Base-by-base conservation (phyloP, 306 rosid genomes). In the Ammopiptanthus mongolicus region DNA sequence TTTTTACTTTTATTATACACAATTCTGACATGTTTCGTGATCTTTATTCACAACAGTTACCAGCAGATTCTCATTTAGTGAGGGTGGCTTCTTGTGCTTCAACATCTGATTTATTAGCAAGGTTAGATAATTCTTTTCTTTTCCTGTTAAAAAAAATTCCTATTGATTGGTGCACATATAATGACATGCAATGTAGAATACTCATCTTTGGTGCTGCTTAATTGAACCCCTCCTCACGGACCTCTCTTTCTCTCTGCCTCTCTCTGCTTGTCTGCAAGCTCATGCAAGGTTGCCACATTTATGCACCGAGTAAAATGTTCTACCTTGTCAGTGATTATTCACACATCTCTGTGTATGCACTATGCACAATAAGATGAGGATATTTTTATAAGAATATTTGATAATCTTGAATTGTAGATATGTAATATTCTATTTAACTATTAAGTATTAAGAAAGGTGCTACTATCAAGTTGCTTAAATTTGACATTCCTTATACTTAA, bases 11-110 rank as follows among this genome's bases (percentile, higher is more conserved):
- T 71, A 12, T 28, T 22, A 8, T 66, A 65, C 33, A 0, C 48
- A 42, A 23, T 10, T 37, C n/a, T 84, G 71, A 80, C 10, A 2
- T 62, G 50, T 77, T 42, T 39, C 52, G 8, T 80, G 36, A 78
- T 86, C 52, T 88, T 55, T 78, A 47, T 71, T 51, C 47, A 44
- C 68, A 77, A 78, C 90, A 93, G 98, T 74, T 83, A 8, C 60
- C 85, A 0, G 44, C 65, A 81, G 82, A 84, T 80, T 92, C 91
- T 71, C 83, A 81, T 73, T 59, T 87, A 84, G 80, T 95, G 84
- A 92, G 65, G 90, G 86, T 88, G 70, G 91, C 92, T 64, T 81
- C 96, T n/a, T 89, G 93, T 66, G 87, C 92, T 79, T 83, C 99
- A 3, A 69, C 90, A 39, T 85, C 92, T 52, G 99, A 90, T 88